Conservation (phyloP, 2,329 filamentous ascomycete genomes). For the Bimuria novae-zelandiae region DNA sequence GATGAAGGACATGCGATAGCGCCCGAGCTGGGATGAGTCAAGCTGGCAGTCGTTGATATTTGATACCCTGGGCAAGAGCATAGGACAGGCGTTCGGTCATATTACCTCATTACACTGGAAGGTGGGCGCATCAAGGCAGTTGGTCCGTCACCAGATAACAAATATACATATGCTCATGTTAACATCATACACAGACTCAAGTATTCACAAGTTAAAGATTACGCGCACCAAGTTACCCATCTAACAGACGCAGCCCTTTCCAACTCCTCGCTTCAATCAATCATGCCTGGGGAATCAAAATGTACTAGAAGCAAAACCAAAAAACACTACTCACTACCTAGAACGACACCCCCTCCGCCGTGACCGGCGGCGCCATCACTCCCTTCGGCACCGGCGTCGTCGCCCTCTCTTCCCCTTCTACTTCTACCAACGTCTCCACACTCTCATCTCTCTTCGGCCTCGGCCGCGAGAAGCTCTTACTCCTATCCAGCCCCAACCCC, state of each 20-base stretch:
- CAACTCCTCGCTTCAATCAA: conserved; percentile 11
- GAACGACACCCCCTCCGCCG: conserved; percentile 6
- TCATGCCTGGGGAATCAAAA: conserved; percentile 4
- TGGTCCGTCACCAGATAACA: conserved; percentile 11
- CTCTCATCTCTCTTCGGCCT: conserved; percentile 6
- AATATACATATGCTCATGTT: conserved; percentile 6
- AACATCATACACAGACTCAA: conserved; percentile 25
- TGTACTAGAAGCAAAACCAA: background rate
- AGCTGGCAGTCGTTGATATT: background rate
- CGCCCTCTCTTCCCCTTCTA: background rate
- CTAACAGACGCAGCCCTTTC: background rate
- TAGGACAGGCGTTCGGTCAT: background rate
- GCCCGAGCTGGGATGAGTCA: background rate
- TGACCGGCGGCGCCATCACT: conserved; percentile 4
- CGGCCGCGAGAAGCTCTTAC: conserved; percentile 10
- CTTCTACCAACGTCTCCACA: conserved; percentile 4
- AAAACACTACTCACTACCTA: background rate
- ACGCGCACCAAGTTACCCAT: background rate
- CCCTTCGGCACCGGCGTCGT: background rate
- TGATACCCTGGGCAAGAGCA: background rate
- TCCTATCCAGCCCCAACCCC: background rate
- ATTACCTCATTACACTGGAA: background rate
- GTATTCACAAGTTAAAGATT: conserved; percentile 11
- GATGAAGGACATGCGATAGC: background rate
- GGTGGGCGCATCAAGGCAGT: background rate